Base-by-base conservation (phyloP, 495 filamentous ascomycete species). In the Penicillium cosmopolitanum region DNA sequence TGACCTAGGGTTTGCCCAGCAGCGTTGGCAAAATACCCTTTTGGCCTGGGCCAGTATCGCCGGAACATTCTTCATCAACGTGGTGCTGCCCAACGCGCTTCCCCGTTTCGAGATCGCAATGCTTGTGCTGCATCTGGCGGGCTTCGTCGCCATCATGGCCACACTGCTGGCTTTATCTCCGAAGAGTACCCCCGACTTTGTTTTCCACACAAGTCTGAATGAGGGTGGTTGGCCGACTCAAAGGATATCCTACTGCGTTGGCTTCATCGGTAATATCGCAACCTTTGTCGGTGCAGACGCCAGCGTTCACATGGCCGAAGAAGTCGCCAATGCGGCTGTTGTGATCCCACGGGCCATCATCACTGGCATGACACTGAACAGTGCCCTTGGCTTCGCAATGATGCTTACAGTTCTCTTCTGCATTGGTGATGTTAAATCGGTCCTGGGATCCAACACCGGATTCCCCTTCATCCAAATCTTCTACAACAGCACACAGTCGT, bases 391-490 rank as follows among this genome's bases (percentile, higher is more conserved):
- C 18, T 69, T 81, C 50, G 69, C 67, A 11, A 75, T 77, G 58
- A 66, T 75, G 50, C 59, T 80, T 35, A 74, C 80, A 1, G 55
- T 79, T 34, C 55, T 79, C 5, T 82, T 80, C 62, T 79, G 73
- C 55, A 63, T 81, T 21, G 74, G 77, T 8, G 64, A 77, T 52
- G 65, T 81, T 10, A 59, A 74, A 3, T 63, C 63, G 2, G 69
- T 73, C 1, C 56, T 85, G 31, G 56, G 62, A 31, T 71, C 73
- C 19, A 42, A 67, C 5, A 75, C 75, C 15, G 70, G 74, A 9
- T 82, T 77, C 54, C 80, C 80, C 0, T 82, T 80, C 62, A 78
- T 85, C 46, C 70, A 75, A 19, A 57, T 84, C 15, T 82, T 82
- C 63, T 62, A 66, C 48, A 58, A 63, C 57, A 58, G 50, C 50